A percentile compares a stretch with the other conserved stretches of the same genome.
Conservation (phyloP, 148 eudicot genomes). For the Rhododendron simsii region DNA sequence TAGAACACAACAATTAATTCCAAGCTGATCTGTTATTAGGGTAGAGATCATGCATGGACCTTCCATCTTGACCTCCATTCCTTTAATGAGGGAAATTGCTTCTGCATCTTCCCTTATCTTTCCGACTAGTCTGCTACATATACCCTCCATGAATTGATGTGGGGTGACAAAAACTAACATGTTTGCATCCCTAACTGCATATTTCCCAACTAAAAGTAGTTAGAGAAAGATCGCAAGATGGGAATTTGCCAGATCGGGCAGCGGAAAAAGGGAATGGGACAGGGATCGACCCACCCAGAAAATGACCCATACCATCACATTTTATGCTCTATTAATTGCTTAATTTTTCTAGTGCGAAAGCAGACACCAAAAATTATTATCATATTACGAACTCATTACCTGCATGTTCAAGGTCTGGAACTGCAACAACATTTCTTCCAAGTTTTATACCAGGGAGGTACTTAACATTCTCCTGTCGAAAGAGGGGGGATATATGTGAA, state of each 20-base stretch:
- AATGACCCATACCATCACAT: background rate
- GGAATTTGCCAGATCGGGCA: background rate
- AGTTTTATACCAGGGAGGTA: conserved; percentile 91
- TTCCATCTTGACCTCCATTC: conserved; percentile 92
- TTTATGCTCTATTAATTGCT: background rate
- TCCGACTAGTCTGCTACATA: conserved; percentile 62
- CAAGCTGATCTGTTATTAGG: conserved; percentile 57
- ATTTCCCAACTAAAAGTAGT: background rate
- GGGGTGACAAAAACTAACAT: conserved; percentile 97
- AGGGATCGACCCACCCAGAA: background rate
- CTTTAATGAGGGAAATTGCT: conserved; percentile 91
- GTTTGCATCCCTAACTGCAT: conserved; percentile 76
- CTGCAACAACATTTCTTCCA: conserved; percentile 88
- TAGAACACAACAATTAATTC: conserved; percentile 70
- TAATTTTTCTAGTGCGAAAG: background rate
- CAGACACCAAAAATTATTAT: background rate
- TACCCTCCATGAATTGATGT: conserved; percentile 84
- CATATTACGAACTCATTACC: conserved; percentile 30
- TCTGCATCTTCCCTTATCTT: conserved; percentile 60
- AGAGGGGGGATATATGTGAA: background rate
- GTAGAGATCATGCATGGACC: conserved; percentile 91
- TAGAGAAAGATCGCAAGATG: background rate
- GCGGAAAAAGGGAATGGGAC: background rate
- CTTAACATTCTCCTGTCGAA: conserved; percentile 73
- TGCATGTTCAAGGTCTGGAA: conserved; percentile 75